Evolutionary conservation across 345 rosid species (phyloP), one percentile per base, ranked within the genome.

Genomic region (Pistacia integerrima): DNA sequence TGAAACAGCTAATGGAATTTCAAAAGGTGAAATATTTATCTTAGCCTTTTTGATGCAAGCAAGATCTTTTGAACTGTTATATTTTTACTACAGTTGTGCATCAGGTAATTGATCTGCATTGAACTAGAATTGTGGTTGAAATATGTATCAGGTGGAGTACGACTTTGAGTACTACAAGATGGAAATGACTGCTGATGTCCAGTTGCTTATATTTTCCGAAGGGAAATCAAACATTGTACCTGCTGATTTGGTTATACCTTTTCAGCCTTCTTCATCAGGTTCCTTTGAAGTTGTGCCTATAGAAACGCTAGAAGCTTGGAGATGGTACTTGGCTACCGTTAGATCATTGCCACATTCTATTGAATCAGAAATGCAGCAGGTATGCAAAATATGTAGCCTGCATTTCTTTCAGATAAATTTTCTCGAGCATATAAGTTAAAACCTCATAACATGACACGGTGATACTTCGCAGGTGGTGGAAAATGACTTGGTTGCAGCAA

Each of bases 151-250:
- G 99, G 93, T 93, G 57, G 97, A 88, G 69, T 96, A 93, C 78
- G 96, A 93, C 80, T 96, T 96, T 70, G 82, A 87, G 76, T 96
- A 87, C 85, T 92, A 93, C 71, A 90, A 91, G 80, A 90, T 93
- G 97, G 97, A 93, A 61, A 90, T 93, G 94, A 67, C 87, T 4
- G 87, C 99, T 44, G 97, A 96, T 86, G 82, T 91, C 71, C 97
- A 88, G 74, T 71, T 96, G 83, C 91, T 93, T 74, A 48, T 92
- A 48, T 84, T 89, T 78, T 93, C 99, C 0, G 91, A 93, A 79
- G 97, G 94, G 55, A 96, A 93, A 72, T 96, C 99, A 4, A 93
- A 93, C 81, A 93, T 92, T 44, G 65, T 93, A 74, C 99, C 98
- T 0, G 91, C 97, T 13, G 98, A 93, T 86, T 25, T 92, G 69